phyloP scores from a whole-genome alignment of 768 basidiomycete species.

The Suillus paluster region DNA sequence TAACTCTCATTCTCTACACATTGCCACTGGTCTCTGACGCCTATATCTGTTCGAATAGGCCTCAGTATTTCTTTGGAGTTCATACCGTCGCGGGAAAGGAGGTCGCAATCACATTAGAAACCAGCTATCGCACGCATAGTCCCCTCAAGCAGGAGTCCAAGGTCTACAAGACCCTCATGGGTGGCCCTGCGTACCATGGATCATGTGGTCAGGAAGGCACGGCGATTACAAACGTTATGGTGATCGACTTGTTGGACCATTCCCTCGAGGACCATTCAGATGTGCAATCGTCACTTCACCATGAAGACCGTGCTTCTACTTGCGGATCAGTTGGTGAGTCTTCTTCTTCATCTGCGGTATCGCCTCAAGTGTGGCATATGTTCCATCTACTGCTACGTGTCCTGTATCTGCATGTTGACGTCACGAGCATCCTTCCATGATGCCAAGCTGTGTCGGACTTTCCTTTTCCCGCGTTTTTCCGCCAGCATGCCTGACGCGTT shows the following conservation, averaged over 20 bases:
- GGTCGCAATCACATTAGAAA: constrained; percentile 84
- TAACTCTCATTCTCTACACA: constrained; percentile 27
- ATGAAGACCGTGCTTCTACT: constrained; percentile 94
- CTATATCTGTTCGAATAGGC: constrained; percentile 45
- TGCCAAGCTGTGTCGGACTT: constrained; percentile 2
- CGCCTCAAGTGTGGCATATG: background rate
- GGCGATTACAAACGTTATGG: constrained; percentile 97
- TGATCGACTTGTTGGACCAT: constrained; percentile 95
- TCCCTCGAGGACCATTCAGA: constrained; percentile 83
- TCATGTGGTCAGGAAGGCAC: constrained; percentile 89
- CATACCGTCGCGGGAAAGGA: constrained; percentile 84
- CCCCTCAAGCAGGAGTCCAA: constrained; percentile 88
- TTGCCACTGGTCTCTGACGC: constrained; percentile 9
- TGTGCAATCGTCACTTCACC: constrained; percentile 89
- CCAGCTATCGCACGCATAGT: constrained; percentile 58
- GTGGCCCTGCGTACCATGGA: constrained; percentile 88
- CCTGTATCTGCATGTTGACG: background rate
- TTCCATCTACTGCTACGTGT: background rate
- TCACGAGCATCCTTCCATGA: background rate
- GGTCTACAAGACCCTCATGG: constrained; percentile 91
- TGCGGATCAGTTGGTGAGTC: constrained; percentile 89
- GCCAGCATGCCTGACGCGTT: constrained; percentile 19
- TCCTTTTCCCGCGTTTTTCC: constrained; percentile 5
- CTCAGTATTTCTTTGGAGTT: constrained; percentile 78
- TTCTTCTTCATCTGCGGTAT: constrained; percentile 7